Percentiles rank a stretch among this genome's conserved stretches.
Evolutionary conservation across 2,329 filamentous ascomycete genomes (phyloP).

Genomic region (Xylariomycetidae sp.): DNA sequence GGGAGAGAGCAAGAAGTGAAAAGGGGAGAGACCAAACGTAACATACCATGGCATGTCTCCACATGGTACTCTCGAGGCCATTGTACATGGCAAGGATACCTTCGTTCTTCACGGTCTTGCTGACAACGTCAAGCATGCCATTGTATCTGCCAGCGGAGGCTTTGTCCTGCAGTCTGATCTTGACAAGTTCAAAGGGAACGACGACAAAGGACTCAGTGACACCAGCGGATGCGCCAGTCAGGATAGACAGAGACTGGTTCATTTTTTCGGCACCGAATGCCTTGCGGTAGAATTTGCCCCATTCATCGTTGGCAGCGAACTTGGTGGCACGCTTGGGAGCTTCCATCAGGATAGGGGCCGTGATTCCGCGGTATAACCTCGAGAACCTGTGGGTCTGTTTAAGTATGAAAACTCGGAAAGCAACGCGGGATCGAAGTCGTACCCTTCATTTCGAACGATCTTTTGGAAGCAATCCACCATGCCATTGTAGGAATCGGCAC

Average conservation of each 20-base stretch:
- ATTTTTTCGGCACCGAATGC: conserved; percentile 80
- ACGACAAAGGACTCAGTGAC: conserved; percentile 96
- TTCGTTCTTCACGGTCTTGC: conserved; percentile 79
- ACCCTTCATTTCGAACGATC: conserved; percentile 96
- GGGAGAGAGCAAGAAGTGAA: too few relatives aligned
- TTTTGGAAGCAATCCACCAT: conserved; percentile 98
- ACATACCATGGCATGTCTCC: conserved; percentile 96
- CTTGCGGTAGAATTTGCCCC: conserved; percentile 91
- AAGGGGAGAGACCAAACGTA: too few relatives aligned
- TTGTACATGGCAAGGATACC: conserved; percentile 90
- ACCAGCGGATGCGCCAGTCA: conserved; percentile 91
- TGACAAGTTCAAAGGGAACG: conserved; percentile 85
- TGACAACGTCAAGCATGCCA: conserved; percentile 74
- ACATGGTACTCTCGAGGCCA: conserved; percentile 92
- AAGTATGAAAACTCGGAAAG: too few relatives aligned
- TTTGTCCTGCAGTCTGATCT: conserved; percentile 96
- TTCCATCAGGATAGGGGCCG: conserved; percentile 95
- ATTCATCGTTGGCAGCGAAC: conserved; percentile 98
- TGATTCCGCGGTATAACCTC: conserved; percentile 91
- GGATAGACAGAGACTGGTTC: conserved; percentile 84
- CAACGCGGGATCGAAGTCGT: too few relatives aligned
- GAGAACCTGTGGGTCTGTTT: conserved; percentile 73
- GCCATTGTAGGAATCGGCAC: conserved; percentile 86
- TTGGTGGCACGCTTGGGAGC: conserved; percentile 87
- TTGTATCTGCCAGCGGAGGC: conserved; percentile 85